These are phyloP conservation scores for Dovyalis caffra DNA, from an alignment of 345 rosid species.

Conservation along the genomic window DNA sequence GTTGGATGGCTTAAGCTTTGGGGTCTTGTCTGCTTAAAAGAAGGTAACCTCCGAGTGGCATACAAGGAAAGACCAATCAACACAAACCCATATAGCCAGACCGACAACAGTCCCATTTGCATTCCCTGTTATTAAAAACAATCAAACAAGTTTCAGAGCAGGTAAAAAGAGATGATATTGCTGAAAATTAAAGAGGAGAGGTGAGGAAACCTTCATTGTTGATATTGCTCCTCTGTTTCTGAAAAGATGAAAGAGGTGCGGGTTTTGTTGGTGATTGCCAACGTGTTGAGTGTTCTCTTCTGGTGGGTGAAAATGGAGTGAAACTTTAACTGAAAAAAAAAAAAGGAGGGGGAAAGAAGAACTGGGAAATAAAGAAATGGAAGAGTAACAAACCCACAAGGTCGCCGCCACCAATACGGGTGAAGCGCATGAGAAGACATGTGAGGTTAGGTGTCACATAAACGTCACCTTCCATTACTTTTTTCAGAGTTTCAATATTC, in stretches of 20 bases:
- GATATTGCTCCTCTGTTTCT: background rate
- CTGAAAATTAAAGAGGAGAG: background rate
- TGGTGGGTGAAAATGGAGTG: conserved; percentile 14
- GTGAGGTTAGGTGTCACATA: conserved; percentile 14
- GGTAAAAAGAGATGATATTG: background rate
- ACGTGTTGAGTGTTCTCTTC: background rate
- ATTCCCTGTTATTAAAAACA: conserved; percentile 40
- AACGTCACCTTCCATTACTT: conserved; percentile 20
- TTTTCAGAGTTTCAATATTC: background rate
- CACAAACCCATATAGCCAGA: conserved; percentile 75
- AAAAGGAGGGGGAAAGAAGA: background rate
- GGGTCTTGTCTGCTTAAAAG: conserved; percentile 20
- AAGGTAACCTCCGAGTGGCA: conserved; percentile 63
- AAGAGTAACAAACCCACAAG: conserved; percentile 20
- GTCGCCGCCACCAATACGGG: conserved; percentile 33
- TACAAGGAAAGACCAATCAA: conserved; percentile 69
- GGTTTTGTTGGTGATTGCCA: background rate
- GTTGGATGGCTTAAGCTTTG: conserved; percentile 28
- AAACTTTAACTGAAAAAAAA: conserved; percentile 48
- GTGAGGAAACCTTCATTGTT: conserved; percentile 9
- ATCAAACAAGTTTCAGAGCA: background rate
- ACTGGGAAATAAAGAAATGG: conserved; percentile 27
- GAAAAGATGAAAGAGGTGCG: too few species aligned
- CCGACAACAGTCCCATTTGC: conserved; percentile 53
- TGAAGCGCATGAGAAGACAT: conserved; percentile 10